Conservation (phyloP, 2,329 filamentous ascomycete genomes). For the Aureobasidium namibiae region DNA sequence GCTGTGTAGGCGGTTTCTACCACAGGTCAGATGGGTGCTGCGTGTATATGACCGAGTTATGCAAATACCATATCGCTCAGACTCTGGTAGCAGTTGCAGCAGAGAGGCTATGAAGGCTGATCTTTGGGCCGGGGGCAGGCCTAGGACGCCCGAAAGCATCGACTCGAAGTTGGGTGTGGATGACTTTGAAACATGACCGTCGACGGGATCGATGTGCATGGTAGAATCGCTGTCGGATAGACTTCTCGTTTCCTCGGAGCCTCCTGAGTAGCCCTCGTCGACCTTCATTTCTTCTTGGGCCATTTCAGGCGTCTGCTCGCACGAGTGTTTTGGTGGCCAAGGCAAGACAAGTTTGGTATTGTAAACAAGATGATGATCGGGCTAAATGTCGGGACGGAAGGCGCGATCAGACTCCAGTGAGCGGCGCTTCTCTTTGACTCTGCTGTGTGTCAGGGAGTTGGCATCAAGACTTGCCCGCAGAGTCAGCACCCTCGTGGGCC, state of each 20-base stretch:
- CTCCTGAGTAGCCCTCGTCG: slow-evolving; percentile 71
- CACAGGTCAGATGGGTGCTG: not conserved
- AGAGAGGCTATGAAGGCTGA: slow-evolving; percentile 12
- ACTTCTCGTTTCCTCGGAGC: slow-evolving; percentile 53
- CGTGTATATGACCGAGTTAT: not conserved
- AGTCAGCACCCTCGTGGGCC: slow-evolving; percentile 8
- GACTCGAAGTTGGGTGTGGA: slow-evolving; percentile 2
- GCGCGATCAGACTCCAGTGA: not conserved
- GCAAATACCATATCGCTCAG: slow-evolving; percentile 14
- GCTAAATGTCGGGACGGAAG: slow-evolving; percentile 5
- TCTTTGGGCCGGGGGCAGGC: slow-evolving; percentile 16
- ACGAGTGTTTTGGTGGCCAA: not conserved
- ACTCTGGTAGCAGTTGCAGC: slow-evolving; percentile 5
- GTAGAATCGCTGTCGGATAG: slow-evolving; percentile 35
- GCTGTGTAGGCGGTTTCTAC: slow-evolving; percentile 74
- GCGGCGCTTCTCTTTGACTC: not conserved
- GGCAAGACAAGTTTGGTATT: not conserved
- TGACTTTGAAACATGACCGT: slow-evolving; percentile 17
- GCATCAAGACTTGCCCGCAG: not conserved
- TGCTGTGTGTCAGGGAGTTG: not conserved
- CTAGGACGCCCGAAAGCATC: slow-evolving; percentile 5
- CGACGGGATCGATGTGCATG: slow-evolving; percentile 28
- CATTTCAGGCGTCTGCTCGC: not conserved
- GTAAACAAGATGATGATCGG: slow-evolving; percentile 1
- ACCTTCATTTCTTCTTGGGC: slow-evolving; percentile 31